Evolutionary conservation across 305 asterid genomes (phyloP).

Genomic region (Plantago coronopus): DNA sequence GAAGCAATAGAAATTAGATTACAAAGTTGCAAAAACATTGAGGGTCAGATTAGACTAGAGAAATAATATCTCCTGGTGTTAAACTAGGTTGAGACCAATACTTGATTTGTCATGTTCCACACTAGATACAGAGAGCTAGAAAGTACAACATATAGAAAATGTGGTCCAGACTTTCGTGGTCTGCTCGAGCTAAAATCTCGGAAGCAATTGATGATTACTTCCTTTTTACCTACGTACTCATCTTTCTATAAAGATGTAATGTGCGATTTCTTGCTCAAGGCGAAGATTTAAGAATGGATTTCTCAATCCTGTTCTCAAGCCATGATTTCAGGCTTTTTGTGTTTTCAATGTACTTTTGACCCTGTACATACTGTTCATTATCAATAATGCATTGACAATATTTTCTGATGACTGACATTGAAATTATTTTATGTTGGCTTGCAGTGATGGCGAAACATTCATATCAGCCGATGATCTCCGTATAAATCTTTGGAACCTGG

Average conservation of each 20-base stretch:
- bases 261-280: neutral
- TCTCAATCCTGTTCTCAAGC: neutral
- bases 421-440: conserved; percentile 23
- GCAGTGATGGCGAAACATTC: conserved; percentile 95
- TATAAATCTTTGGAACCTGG: conserved; percentile 98
- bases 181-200: neutral
- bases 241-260: no score
- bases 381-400: neutral
- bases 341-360: neutral
- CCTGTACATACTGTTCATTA: neutral
- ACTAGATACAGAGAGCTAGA: neutral
- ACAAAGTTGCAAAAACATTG: neutral
- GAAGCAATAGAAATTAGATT: neutral
- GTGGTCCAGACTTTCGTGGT: neutral
- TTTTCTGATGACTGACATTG: neutral
- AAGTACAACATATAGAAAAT: neutral
- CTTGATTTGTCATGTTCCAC: no score
- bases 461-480: conserved; percentile 98
- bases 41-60: neutral
- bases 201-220: neutral
- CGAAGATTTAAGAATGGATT: neutral
- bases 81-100: no score
- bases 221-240: neutral
- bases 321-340: neutral
- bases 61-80: no score